These are phyloP conservation scores for Colletotrichum scovillei DNA, from an alignment of 2,329 filamentous ascomycete species.

Conservation along the genomic window DNA sequence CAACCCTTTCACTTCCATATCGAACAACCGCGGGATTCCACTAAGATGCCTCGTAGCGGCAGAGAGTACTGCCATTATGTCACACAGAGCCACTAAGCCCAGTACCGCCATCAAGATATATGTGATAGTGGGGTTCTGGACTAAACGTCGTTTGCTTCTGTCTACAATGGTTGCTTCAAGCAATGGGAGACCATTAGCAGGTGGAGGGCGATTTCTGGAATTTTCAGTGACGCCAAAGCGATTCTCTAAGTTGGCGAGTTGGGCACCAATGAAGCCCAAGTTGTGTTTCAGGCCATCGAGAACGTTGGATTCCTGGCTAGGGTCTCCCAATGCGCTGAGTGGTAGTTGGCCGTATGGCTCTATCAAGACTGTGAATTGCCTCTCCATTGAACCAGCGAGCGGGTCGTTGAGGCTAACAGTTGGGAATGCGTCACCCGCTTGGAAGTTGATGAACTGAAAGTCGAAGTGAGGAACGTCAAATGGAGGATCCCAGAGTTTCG, in stretches of 20 bases:
- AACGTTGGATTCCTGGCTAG: neutral
- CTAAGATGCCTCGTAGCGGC: neutral
- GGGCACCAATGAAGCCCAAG: neutral
- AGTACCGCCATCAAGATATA: neutral
- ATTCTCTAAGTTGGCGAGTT: slow-evolving; percentile 16
- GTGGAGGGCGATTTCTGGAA: neutral
- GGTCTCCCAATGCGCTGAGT: slow-evolving; percentile 2
- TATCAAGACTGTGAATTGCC: neutral
- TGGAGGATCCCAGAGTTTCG: neutral
- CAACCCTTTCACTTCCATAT: slow-evolving; percentile 14
- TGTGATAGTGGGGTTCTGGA: slow-evolving; percentile 14
- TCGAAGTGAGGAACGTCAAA: slow-evolving; percentile 1
- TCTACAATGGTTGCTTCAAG: neutral
- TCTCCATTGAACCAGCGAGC: neutral
- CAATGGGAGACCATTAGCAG: neutral
- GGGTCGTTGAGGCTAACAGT: neutral
- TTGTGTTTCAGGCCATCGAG: neutral
- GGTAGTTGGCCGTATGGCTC: neutral
- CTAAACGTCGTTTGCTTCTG: neutral
- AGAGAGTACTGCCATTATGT: neutral
- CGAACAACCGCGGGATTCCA: neutral
- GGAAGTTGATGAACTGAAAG: neutral
- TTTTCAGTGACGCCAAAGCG: neutral
- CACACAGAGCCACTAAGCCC: neutral
- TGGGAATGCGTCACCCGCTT: neutral